A percentile compares a stretch with the other conserved stretches of the same genome.
phyloP scores from a whole-genome alignment of 768 basidiomycete species.

The Rhizopogon roseolus region DNA sequence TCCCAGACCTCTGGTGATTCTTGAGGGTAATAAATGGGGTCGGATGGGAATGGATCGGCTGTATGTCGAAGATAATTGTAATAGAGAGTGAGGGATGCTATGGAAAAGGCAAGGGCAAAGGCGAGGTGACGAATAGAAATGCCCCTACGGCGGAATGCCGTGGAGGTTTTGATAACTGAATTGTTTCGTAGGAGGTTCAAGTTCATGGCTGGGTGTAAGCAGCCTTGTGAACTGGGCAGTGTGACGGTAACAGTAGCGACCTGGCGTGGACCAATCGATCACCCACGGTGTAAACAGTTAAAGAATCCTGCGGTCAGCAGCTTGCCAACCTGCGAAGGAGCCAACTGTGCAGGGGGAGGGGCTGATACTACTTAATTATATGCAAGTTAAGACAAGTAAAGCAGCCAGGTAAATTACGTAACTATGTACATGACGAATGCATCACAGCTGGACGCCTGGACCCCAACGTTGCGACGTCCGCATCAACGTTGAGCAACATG shows the following conservation, averaged over 20 bases:
- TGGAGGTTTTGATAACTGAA: not conserved
- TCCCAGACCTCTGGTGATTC: slow-evolving; percentile 41
- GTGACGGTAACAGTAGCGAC: not conserved
- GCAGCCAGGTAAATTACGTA: too few species aligned
- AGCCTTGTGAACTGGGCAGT: not conserved
- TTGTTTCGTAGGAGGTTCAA: not conserved
- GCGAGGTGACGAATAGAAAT: slow-evolving; percentile 21
- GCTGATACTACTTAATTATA: too few species aligned
- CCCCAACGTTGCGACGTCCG: too few species aligned
- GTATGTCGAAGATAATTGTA: slow-evolving; percentile 1
- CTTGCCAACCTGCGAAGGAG: too few species aligned
- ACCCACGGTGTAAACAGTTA: not conserved
- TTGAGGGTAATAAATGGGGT: slow-evolving; percentile 15
- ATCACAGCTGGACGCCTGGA: too few species aligned
- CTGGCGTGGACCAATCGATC: not conserved
- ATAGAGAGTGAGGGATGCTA: slow-evolving; percentile 16
- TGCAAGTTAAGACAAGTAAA: too few species aligned
- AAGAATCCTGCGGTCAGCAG: too few species aligned
- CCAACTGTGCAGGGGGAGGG: too few species aligned
- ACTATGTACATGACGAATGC: too few species aligned
- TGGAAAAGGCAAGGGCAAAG: slow-evolving; percentile 8
- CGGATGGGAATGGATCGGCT: slow-evolving; percentile 3
- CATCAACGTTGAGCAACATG: too few species aligned
- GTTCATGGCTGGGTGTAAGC: slow-evolving; percentile 4
- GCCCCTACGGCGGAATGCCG: slow-evolving; percentile 8